These are phyloP conservation scores for Coelastrella sp. DNA, from an alignment of 139 green algal species.

Conservation along the genomic window DNA sequence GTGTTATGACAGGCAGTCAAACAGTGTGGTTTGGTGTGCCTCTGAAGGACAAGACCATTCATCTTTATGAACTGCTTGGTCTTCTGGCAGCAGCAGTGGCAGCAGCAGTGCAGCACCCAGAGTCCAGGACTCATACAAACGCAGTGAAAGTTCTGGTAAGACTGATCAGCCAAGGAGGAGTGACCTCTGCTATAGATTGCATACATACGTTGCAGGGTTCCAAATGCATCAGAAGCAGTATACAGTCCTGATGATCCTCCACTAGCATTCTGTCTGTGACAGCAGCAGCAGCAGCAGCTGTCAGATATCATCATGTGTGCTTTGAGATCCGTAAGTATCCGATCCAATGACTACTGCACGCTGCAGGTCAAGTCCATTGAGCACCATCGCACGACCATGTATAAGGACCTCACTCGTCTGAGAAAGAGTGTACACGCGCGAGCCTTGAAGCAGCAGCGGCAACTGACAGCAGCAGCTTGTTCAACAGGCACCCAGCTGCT, in stretches of 20 bases:
- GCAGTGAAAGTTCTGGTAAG: neutral
- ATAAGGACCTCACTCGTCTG: neutral
- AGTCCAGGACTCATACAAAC: neutral
- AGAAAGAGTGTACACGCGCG: neutral
- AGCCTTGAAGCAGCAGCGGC: neutral
- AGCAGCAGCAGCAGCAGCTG: too few species aligned
- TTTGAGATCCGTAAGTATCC: neutral
- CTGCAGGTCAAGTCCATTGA: conserved; percentile 15
- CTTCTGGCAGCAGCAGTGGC: neutral
- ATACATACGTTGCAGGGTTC: too few species aligned
- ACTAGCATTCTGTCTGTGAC: neutral
- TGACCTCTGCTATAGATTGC: too few species aligned
- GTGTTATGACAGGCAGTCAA: neutral
- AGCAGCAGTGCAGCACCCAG: neutral
- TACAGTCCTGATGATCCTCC: too few species aligned
- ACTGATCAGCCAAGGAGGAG: neutral
- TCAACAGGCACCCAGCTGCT: neutral
- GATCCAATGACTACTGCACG: neutral
- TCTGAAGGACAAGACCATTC: neutral
- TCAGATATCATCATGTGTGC: too few species aligned
- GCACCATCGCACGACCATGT: conserved; percentile 1
- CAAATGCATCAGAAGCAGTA: too few species aligned
- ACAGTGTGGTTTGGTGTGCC: neutral
- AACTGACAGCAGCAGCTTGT: neutral
- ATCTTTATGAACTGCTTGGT: neutral